Evolutionary conservation across 2,329 filamentous ascomycete species (phyloP).

Genomic region (Clonostachys rhizophaga): DNA sequence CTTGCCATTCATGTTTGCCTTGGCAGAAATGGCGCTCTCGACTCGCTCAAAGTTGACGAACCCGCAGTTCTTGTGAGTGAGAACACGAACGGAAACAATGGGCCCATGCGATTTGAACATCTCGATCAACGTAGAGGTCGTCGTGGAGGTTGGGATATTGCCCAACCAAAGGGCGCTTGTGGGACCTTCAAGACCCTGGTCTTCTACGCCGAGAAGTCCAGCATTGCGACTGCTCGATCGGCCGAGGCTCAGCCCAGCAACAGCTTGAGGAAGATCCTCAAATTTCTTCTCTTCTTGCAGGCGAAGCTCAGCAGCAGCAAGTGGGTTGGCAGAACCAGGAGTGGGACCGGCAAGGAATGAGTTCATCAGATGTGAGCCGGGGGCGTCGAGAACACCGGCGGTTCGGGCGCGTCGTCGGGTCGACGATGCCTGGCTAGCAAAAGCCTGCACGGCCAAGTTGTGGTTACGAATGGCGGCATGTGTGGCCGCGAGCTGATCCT

Average conservation of each 20-base stretch:
- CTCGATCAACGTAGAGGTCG: slow-evolving; percentile 87
- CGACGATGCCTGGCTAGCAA: slow-evolving; percentile 72
- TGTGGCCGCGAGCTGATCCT: slow-evolving; percentile 59
- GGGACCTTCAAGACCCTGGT: slow-evolving; percentile 78
- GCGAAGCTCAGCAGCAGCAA: slow-evolving; percentile 71
- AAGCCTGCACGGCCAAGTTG: slow-evolving; percentile 89
- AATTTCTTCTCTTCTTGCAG: slow-evolving; percentile 73
- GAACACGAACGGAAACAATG: slow-evolving; percentile 85
- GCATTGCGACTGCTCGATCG: slow-evolving; percentile 62
- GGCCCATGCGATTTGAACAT: slow-evolving; percentile 93
- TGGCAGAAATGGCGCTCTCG: slow-evolving; percentile 87
- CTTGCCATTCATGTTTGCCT: slow-evolving; percentile 85
- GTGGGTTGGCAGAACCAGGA: slow-evolving; percentile 65
- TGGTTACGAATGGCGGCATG: slow-evolving; percentile 78
- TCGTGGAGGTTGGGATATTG: slow-evolving; percentile 95
- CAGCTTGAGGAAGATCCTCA: slow-evolving; percentile 74
- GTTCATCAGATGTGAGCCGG: slow-evolving; percentile 59
- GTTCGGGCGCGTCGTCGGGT: slow-evolving; percentile 86
- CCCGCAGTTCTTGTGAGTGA: slow-evolving; percentile 98
- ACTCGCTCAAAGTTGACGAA: slow-evolving; percentile 96
- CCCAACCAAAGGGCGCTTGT: slow-evolving; percentile 95
- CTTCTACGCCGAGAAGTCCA: slow-evolving; percentile 66
- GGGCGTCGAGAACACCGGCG: slow-evolving; percentile 84
- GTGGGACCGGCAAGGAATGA: slow-evolving; percentile 68
- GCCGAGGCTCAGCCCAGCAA: slow-evolving; percentile 74